Evolutionary conservation across 306 rosid genomes (phyloP).

Genomic region (Prunus mira): DNA sequence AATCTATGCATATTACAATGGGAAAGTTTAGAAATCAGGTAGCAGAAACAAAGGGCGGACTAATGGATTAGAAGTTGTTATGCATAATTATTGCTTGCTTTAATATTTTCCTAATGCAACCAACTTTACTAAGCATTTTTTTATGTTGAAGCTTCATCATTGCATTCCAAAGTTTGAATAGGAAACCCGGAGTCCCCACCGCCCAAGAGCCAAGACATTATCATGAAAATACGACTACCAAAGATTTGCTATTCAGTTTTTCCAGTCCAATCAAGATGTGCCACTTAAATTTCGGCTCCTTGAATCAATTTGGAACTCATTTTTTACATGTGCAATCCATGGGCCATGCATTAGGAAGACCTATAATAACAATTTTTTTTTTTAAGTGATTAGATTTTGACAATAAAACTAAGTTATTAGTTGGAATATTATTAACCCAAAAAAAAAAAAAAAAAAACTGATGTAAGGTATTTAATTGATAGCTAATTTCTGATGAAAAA

Average conservation of each 20-base stretch:
- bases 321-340: background rate
- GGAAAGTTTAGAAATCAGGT: slow-evolving; percentile 38
- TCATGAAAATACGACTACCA: slow-evolving; percentile 15
- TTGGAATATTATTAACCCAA: background rate
- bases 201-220: slow-evolving; percentile 23
- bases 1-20: slow-evolving; percentile 11
- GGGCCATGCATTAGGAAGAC: background rate
- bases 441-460: background rate
- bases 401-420: background rate
- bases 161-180: background rate
- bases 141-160: background rate
- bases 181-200: slow-evolving; percentile 31
- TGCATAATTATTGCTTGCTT: slow-evolving; percentile 20
- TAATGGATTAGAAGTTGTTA: slow-evolving; percentile 18
- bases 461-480: background rate
- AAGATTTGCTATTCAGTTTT: background rate
- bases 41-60: slow-evolving; percentile 56
- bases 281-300: background rate
- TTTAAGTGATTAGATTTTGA: background rate
- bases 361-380: no score
- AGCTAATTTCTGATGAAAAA: no score
- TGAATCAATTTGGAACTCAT: background rate
- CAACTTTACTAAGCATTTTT: background rate
- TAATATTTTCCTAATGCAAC: slow-evolving; percentile 16
- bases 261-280: background rate